A percentile compares a stretch with the other conserved stretches of the same genome.
phyloP scores from a whole-genome alignment of 371 early-diverging fungal species.

The Circinella umbellata region DNA sequence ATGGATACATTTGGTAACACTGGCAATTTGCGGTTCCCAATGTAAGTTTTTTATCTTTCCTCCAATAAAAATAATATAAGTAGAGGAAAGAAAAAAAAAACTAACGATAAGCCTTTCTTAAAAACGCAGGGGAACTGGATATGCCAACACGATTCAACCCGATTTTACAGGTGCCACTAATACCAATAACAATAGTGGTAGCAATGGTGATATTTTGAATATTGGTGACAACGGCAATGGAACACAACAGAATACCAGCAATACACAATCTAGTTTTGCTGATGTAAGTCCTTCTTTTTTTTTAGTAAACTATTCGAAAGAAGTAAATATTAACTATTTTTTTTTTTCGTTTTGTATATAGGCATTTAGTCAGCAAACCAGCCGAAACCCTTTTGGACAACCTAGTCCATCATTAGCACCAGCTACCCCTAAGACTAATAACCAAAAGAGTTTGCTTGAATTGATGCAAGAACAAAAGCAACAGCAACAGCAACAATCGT shows the following conservation, averaged over 20 bases:
- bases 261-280: background rate
- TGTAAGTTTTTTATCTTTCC: constrained; percentile 28
- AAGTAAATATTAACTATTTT: too few species aligned
- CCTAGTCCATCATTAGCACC: constrained; percentile 5
- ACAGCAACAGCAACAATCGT: constrained; percentile 12
- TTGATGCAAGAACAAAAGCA: constrained; percentile 15
- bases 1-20: constrained; percentile 60
- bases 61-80: background rate
- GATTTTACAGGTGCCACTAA: constrained; percentile 11
- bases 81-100: background rate
- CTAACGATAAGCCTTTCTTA: background rate
- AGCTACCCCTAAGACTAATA: background rate
- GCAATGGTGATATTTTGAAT: constrained; percentile 10
- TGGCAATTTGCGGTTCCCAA: constrained; percentile 53
- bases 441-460: constrained; percentile 1
- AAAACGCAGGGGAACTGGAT: constrained; percentile 36
- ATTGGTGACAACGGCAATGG: constrained; percentile 3
- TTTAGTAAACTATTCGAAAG: too few species aligned
- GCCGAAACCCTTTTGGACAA: constrained; percentile 50
- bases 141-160: constrained; percentile 34
- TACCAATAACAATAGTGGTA: background rate
- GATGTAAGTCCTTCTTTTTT: constrained; percentile 8
- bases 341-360: background rate
- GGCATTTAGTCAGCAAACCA: constrained; percentile 39
- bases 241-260: background rate